These are phyloP conservation scores for Cladosporium sp. DNA, from an alignment of 2,329 filamentous ascomycete genomes.

Conservation along the genomic window DNA sequence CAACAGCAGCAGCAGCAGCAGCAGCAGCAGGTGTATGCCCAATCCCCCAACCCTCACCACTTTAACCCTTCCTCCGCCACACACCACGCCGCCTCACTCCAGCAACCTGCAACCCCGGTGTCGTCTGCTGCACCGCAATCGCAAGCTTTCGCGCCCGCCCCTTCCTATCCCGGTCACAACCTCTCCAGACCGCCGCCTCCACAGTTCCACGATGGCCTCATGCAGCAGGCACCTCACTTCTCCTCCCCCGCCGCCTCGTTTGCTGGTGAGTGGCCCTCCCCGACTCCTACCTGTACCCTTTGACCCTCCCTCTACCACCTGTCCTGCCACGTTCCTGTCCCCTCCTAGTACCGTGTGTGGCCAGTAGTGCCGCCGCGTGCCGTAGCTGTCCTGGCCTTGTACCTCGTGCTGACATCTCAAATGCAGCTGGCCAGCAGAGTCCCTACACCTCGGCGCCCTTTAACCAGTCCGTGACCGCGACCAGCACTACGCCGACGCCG, in stretches of 20 bases:
- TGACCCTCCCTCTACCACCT: neutral
- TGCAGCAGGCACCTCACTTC: slow-evolving; percentile 16
- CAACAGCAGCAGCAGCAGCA: slow-evolving; percentile 41
- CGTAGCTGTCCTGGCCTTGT: slow-evolving; percentile 7
- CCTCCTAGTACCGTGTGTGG: neutral
- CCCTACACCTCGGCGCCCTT: slow-evolving; percentile 42
- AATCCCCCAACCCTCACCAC: slow-evolving; percentile 2
- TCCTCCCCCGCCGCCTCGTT: slow-evolving; percentile 20
- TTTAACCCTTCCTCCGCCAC: neutral
- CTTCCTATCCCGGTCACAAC: slow-evolving; percentile 9
- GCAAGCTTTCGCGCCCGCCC: slow-evolving; percentile 15
- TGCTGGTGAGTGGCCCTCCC: slow-evolving; percentile 35
- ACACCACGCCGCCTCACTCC: neutral
- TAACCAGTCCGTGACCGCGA: slow-evolving; percentile 37
- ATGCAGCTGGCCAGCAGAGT: slow-evolving; percentile 24
- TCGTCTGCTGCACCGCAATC: slow-evolving; percentile 6
- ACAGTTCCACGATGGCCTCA: slow-evolving; percentile 17
- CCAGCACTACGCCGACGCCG: slow-evolving; percentile 25
- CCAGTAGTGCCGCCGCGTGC: neutral
- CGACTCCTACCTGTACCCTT: slow-evolving; percentile 29
- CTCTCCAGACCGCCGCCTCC: slow-evolving; percentile 19
- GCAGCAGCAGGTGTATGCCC: slow-evolving; percentile 35
- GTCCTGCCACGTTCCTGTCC: neutral
- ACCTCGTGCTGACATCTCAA: slow-evolving; percentile 16
- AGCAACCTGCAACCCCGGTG: neutral